Evolutionary conservation across 2,329 filamentous ascomycete genomes (phyloP), one percentile per base, ranked within the genome.

Genomic region (Orbilia blumenaviensis): DNA sequence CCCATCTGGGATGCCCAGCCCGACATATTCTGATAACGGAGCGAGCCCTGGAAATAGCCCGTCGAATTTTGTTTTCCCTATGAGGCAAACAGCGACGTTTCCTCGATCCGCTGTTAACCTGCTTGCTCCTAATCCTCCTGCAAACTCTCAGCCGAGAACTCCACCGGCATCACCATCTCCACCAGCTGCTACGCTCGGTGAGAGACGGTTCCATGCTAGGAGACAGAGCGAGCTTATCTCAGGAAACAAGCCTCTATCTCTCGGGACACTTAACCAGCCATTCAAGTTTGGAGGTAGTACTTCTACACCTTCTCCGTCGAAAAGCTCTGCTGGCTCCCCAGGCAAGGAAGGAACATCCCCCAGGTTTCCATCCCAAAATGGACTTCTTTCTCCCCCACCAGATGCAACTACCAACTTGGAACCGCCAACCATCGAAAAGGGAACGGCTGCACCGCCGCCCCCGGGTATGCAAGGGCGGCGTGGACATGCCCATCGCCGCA

Each of bases 401-500:
- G 72, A 76, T n/a, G 38, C 41, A 2, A 67, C 34, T 3, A 60
- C 32, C 34, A 66, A 34, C 48, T 38, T 38, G 8, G 63, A 63
- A 32, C 54, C 44, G 21, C 64, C 64, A 66, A 52, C n/a, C 3
- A 50, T 61, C 42, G 72, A 69, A 38, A 76, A 76, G 34, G 36
- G 66, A 36, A 50, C 46, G 25, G 64, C 72, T 42, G 72, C 72
- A 32, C 72, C 72, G 32, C 64, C 72, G 32, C 72, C 72, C n/a
- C 72, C 64, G n/a, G 72, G 72, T 18, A 76, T 69, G 64, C 32
- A 44, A 60, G 58, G 48, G 18, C 48, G 66, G 62, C 66, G 73
- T 56, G 73, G 66, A 58, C 73, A 77, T 72, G 73, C 73, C 38
- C 73, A 77, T 29, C 58, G 73, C 12, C 66, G 73, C 16, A 77